phyloP scores from a whole-genome alignment of 208 protist genomes.

The Crithidia bombi region DNA sequence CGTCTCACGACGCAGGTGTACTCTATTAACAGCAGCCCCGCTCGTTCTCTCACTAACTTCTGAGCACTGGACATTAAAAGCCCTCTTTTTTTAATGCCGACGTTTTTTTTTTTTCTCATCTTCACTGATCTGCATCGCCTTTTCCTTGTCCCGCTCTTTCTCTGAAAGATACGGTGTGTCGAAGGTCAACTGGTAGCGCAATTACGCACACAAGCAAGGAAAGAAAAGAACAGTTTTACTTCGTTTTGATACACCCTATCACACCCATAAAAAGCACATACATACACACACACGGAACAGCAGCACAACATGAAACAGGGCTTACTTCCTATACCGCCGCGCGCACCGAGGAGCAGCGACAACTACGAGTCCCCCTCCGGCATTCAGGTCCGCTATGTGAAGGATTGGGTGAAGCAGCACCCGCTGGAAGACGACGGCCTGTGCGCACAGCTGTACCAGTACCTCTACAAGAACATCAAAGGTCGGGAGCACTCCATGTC shows the following conservation, averaged over 20 bases:
- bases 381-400: conserved; percentile 64
- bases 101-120: no score
- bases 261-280: not conserved
- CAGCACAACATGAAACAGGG: conserved; percentile 8
- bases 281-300: conserved; percentile 6
- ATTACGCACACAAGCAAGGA: not conserved
- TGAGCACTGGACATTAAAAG: no score
- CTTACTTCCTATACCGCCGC: conserved; percentile 38
- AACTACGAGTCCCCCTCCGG: conserved; percentile 68
- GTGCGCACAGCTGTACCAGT: conserved; percentile 78
- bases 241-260: conserved; percentile 14
- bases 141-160: no score
- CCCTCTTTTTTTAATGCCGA: no score
- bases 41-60: no score
- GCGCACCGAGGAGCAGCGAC: conserved; percentile 48
- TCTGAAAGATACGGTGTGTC: not conserved
- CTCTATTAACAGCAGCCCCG: no score
- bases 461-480: conserved; percentile 88
- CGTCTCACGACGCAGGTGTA: no score
- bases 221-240: not conserved
- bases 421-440: conserved; percentile 86
- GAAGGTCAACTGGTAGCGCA: not conserved
- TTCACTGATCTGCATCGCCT: no score
- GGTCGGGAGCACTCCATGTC: conserved; percentile 69
- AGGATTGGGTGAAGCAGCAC: conserved; percentile 83